phyloP scores from a whole-genome alignment of 1,284 basidiomycete genomes.

The Rhodotorula glutinis region DNA sequence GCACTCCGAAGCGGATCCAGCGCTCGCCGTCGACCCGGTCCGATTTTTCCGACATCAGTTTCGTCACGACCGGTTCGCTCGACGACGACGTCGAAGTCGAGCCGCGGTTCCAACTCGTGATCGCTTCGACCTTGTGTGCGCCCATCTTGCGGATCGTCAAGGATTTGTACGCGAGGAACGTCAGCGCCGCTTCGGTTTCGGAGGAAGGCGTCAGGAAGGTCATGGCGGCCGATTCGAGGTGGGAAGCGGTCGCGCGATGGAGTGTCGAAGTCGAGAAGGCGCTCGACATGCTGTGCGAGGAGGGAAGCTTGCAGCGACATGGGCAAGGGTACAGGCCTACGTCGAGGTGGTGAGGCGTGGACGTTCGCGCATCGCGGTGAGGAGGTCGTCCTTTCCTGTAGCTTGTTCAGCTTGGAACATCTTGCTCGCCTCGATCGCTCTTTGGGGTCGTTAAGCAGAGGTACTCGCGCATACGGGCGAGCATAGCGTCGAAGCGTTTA shows the following conservation, averaged over 20 bases:
- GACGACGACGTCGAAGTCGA: not conserved
- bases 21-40: not conserved
- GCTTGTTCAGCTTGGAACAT: not conserved
- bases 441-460: too few species aligned
- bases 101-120: constrained; percentile 20
- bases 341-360: not conserved
- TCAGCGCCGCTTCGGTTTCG: constrained; percentile 2
- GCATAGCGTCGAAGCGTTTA: too few species aligned
- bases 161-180: not conserved
- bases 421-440: not conserved
- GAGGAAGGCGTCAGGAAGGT: constrained; percentile 7
- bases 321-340: constrained; percentile 15
- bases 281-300: constrained; percentile 4
- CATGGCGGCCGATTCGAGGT: constrained; percentile 11
- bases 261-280: constrained; percentile 10
- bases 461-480: too few species aligned
- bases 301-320: not conserved
- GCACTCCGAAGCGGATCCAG: not conserved
- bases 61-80: constrained; percentile 5
- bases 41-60: not conserved
- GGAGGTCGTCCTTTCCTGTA: too few species aligned
- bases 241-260: constrained; percentile 20
- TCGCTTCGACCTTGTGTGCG: constrained; percentile 10
- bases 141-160: not conserved
- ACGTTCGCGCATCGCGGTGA: too few species aligned